phyloP scores from a whole-genome alignment of 2,329 filamentous ascomycete genomes.

The Ilyonectria destructans region DNA sequence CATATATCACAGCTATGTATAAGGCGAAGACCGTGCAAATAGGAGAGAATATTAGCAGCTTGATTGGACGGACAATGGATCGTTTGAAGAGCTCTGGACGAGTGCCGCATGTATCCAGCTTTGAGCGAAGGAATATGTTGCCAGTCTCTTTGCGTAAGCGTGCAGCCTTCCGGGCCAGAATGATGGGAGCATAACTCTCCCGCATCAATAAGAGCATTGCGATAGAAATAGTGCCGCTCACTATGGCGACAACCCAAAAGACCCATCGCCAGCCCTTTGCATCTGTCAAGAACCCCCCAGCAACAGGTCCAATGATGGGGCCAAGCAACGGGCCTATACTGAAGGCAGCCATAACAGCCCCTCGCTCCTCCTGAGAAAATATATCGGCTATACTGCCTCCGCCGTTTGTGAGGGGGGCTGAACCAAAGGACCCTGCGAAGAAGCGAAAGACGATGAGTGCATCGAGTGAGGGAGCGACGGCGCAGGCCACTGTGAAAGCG shows the following conservation, averaged over 20 bases:
- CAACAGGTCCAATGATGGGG: slow-evolving; percentile 55
- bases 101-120: slow-evolving; percentile 58
- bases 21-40: slow-evolving; percentile 63
- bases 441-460: slow-evolving; percentile 67
- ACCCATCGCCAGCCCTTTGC: slow-evolving; percentile 73
- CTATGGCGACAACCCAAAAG: slow-evolving; percentile 77
- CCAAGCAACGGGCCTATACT: slow-evolving; percentile 66
- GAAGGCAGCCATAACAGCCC: slow-evolving; percentile 69
- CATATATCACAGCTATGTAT: slow-evolving; percentile 68
- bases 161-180: slow-evolving; percentile 57
- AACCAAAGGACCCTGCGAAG: slow-evolving; percentile 67
- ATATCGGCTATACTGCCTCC: slow-evolving; percentile 65
- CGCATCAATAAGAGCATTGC: slow-evolving; percentile 52
- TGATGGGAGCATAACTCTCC: slow-evolving; percentile 57
- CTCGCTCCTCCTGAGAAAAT: slow-evolving; percentile 52
- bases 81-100: slow-evolving; percentile 54
- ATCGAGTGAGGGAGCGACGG: slow-evolving; percentile 56
- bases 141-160: slow-evolving; percentile 57
- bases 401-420: slow-evolving; percentile 69
- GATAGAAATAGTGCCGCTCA: slow-evolving; percentile 50
- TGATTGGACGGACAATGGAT: slow-evolving; percentile 60
- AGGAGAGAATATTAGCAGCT: slow-evolving; percentile 67
- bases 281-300: slow-evolving; percentile 75
- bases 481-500: slow-evolving; percentile 57
- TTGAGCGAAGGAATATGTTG: slow-evolving; percentile 60